A percentile compares a stretch with the other conserved stretches of the same genome.
Conservation (phyloP, 2,329 filamentous ascomycete species). For the Nemania bipapillata region DNA sequence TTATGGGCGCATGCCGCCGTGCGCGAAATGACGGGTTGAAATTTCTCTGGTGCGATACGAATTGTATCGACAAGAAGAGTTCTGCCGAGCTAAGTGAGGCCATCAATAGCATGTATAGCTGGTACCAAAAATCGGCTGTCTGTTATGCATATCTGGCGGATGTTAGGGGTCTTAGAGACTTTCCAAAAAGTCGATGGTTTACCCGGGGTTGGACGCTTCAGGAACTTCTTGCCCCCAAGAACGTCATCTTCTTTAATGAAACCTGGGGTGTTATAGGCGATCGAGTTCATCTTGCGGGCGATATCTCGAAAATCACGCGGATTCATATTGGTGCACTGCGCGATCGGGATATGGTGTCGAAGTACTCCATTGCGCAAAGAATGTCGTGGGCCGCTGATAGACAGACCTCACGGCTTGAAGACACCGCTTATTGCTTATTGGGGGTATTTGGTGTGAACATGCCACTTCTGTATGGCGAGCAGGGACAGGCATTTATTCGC, state of each 20-base stretch:
- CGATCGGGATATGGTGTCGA: slow-evolving; percentile 32
- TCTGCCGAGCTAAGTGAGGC: slow-evolving; percentile 53
- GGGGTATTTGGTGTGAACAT: slow-evolving; percentile 59
- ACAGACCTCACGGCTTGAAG: slow-evolving; percentile 53
- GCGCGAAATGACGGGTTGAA: slow-evolving; percentile 42
- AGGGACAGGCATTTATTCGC: slow-evolving; percentile 48
- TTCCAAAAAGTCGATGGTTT: slow-evolving; percentile 45
- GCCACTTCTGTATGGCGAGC: slow-evolving; percentile 58
- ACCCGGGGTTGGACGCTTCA: slow-evolving; percentile 48
- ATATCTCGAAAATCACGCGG: slow-evolving; percentile 32
- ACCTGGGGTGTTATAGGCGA: slow-evolving; percentile 37
- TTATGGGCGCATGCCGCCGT: slow-evolving; percentile 49
- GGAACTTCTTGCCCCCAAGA: slow-evolving; percentile 42
- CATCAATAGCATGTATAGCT: slow-evolving; percentile 54
- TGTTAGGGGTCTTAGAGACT: slow-evolving; percentile 28
- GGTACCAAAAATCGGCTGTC: slow-evolving; percentile 47
- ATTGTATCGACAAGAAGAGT: slow-evolving; percentile 54
- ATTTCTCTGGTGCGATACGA: slow-evolving; percentile 55
- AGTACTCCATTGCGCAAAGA: slow-evolving; percentile 51
- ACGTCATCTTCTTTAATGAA: slow-evolving; percentile 44
- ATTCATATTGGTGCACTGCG: slow-evolving; percentile 42
- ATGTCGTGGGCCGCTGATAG: slow-evolving; percentile 56
- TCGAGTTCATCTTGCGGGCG: slow-evolving; percentile 6
- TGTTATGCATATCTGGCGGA: slow-evolving; percentile 54
- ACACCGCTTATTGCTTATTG: slow-evolving; percentile 58